A percentile compares a stretch with the other conserved stretches of the same genome.
phyloP scores from a whole-genome alignment of 768 basidiomycete genomes.

The Pleurotus sapidus region DNA sequence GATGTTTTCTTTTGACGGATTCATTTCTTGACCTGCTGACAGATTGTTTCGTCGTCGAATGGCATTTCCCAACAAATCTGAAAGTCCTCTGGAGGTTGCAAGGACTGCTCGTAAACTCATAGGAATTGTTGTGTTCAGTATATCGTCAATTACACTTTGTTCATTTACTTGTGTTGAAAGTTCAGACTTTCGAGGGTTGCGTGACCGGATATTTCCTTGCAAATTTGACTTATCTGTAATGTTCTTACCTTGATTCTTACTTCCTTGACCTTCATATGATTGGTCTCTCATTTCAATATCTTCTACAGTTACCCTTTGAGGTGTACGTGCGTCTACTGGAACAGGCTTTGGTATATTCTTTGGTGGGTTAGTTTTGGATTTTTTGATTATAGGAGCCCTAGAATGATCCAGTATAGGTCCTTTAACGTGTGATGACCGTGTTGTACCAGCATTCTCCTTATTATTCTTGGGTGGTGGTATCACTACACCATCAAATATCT shows the following conservation, averaged over 20 bases:
- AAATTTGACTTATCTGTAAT: neutral
- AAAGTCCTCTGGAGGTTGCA: neutral
- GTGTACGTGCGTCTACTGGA: neutral
- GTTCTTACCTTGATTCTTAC: neutral
- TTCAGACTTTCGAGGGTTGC: neutral
- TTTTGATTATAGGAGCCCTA: neutral
- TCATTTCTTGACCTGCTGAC: no score
- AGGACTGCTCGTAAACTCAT: neutral
- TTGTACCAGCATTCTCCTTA: neutral
- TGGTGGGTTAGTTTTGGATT: neutral
- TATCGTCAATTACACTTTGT: neutral
- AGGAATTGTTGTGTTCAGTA: neutral
- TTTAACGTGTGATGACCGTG: neutral
- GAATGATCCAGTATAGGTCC: neutral
- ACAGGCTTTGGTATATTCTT: neutral
- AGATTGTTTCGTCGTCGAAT: neutral
- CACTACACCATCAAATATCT: neutral
- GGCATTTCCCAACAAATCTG: neutral
- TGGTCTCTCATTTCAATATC: neutral
- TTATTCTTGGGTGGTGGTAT: neutral
- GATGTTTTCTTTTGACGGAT: no score
- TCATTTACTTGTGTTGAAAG: neutral
- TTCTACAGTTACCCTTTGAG: neutral
- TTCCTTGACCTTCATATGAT: neutral
- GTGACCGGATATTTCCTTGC: no score